phyloP scores from a whole-genome alignment of 352 stramenopile genomes.

The Discostella stelligera region DNA sequence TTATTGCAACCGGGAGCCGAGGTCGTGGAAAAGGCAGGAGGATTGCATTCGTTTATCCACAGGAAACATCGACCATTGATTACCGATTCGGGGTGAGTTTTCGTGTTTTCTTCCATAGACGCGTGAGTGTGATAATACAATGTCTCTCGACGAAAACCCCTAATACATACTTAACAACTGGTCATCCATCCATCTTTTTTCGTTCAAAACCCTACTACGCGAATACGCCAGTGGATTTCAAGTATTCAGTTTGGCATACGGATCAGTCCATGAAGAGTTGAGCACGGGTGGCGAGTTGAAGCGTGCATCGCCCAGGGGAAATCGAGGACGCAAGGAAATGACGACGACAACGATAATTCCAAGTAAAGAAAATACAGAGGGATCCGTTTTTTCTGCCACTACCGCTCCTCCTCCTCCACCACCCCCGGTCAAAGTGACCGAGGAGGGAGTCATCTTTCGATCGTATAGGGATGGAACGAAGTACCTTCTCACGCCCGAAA shows the following conservation, averaged over 20 bases:
- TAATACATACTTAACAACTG: too few species aligned
- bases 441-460: slow-evolving; percentile 84
- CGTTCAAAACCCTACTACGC: not conserved
- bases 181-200: too few species aligned
- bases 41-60: slow-evolving; percentile 85
- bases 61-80: slow-evolving; percentile 83
- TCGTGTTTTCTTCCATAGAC: slow-evolving; percentile 48
- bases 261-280: slow-evolving; percentile 82
- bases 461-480: slow-evolving; percentile 85
- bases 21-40: slow-evolving; percentile 81
- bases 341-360: not conserved
- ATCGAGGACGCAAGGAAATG: slow-evolving; percentile 14
- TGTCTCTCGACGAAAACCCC: not conserved
- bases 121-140: slow-evolving; percentile 29
- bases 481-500: slow-evolving; percentile 85
- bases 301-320: slow-evolving; percentile 32
- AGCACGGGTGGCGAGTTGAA: slow-evolving; percentile 71
- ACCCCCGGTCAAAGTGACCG: slow-evolving; percentile 79
- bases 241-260: slow-evolving; percentile 82
- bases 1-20: slow-evolving; percentile 85
- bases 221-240: slow-evolving; percentile 53
- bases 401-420: not conserved
- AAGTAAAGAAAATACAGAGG: not conserved
- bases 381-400: not conserved
- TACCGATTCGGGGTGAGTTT: slow-evolving; percentile 85